Evolutionary conservation across 1,284 basidiomycete genomes (phyloP), one percentile per base, ranked within the genome.

Genomic region (Leucoagaricus sp.): DNA sequence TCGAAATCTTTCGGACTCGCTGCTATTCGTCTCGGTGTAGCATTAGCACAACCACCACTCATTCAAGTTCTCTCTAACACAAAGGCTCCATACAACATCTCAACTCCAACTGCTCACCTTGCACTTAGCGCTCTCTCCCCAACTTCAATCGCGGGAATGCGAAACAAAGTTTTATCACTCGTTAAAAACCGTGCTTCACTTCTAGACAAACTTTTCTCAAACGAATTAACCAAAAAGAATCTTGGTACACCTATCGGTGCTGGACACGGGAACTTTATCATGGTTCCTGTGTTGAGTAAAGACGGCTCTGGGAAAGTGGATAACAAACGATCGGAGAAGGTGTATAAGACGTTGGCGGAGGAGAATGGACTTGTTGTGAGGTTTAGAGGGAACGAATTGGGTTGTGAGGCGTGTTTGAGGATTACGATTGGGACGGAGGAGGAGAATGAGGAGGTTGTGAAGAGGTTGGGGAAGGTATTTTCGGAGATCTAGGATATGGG

Each of bases 11-110:
- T 98, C 63, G 97, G 96, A 3, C 79, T 99, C 2, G 97, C 97
- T 4, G 95, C 89, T 5, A 97, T 99, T 65, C 83, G 96, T 46
- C 77, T 99, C 25, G 96, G 97, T 2, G 85, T 96, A 57, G 94
- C 94, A 0, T 78, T 98, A 59, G 93, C 94, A 2, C 90, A 96
- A 62, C 94, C 94, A 0, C 86, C 92, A 0, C 77, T 98, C 17
- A 89, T 98, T 48, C 96, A 96, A 69, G 84, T 98, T 63, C 84
- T 99, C 60, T 87, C 88, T 65, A 99, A 98, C 72, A 93, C 96
- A 52, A 99, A 99, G 73, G 97, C 96, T 0, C 96, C 96, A 0
- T 99, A 99, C 80, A 98, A 98, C 72, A 89, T 99, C 63, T 96
- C 95, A 12, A 84, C 90, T 0, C 95, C 95, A 0, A 94, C 94